These are phyloP conservation scores for Neoscytalidium dimidiatum DNA, from an alignment of 2,329 filamentous ascomycete species.

Conservation along the genomic window DNA sequence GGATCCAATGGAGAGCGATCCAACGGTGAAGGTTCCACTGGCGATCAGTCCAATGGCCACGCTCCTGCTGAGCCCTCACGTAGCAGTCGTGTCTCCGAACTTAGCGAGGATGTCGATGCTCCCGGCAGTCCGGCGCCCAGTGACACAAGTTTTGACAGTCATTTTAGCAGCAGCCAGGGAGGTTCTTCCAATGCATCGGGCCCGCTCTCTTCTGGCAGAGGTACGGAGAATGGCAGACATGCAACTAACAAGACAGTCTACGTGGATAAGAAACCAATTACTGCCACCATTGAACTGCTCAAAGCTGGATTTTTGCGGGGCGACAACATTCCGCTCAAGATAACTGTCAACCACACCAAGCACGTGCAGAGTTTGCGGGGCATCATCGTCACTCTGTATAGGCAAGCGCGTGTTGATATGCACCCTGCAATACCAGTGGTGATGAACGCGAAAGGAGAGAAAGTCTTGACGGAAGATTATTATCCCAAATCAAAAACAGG, in stretches of 20 bases:
- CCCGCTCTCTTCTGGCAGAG: background rate
- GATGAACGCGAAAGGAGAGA: conserved; percentile 65
- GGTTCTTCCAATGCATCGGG: conserved; percentile 16
- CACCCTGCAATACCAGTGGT: conserved; percentile 64
- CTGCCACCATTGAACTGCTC: conserved; percentile 78
- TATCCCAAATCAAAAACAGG: conserved; percentile 87
- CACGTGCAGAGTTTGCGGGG: conserved; percentile 88
- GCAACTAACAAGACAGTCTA: conserved; percentile 55
- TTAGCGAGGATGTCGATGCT: conserved; percentile 34
- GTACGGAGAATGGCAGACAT: conserved; percentile 47
- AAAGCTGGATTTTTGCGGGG: conserved; percentile 84
- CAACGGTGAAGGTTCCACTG: background rate
- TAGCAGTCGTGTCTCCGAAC: conserved; percentile 27
- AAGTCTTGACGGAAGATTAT: conserved; percentile 75
- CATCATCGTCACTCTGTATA: conserved; percentile 88
- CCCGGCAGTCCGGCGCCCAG: conserved; percentile 49
- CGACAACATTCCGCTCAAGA: conserved; percentile 76
- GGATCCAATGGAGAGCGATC: background rate
- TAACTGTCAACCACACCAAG: conserved; percentile 85
- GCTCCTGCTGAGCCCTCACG: conserved; percentile 26
- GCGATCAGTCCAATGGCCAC: conserved; percentile 12
- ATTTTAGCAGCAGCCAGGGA: conserved; percentile 61
- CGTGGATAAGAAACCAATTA: conserved; percentile 75
- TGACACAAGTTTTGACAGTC: conserved; percentile 49
- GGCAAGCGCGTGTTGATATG: conserved; percentile 88